Evolutionary conservation across 495 filamentous ascomycete species (phyloP).

Genomic region (Aspergillus indologenus): DNA sequence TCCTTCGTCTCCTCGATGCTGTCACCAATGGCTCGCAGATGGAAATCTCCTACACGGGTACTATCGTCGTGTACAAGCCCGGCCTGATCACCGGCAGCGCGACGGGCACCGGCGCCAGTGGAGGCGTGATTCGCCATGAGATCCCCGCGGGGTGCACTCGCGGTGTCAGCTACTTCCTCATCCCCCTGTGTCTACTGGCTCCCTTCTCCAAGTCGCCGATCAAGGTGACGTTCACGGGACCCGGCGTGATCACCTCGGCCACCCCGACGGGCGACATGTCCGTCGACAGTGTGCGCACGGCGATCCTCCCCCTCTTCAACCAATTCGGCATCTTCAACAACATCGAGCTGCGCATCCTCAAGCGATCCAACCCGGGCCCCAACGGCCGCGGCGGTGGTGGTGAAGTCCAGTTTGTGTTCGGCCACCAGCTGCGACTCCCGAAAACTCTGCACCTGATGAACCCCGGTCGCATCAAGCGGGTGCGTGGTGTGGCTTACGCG

Average conservation of each 20-base stretch:
- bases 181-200: constrained; percentile 84
- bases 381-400: constrained; percentile 79
- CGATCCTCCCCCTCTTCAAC: constrained; percentile 83
- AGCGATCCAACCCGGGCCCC: constrained; percentile 69
- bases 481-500: constrained; percentile 90
- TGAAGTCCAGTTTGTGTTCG: constrained; percentile 87
- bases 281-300: constrained; percentile 89
- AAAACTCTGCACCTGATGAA: constrained; percentile 90
- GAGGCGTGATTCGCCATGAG: constrained; percentile 73
- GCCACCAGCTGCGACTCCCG: constrained; percentile 83
- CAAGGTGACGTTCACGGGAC: constrained; percentile 82
- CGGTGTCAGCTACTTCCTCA: constrained; percentile 87
- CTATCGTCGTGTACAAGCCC: constrained; percentile 83
- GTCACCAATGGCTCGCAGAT: constrained; percentile 94
- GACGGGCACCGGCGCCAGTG: constrained; percentile 60
- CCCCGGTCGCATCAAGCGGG: constrained; percentile 78
- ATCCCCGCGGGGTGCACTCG: constrained; percentile 70
- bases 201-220: constrained; percentile 89
- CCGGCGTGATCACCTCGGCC: constrained; percentile 88
- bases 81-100: constrained; percentile 84
- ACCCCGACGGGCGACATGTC: constrained; percentile 79
- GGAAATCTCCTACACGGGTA: constrained; percentile 94
- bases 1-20: constrained; percentile 89
- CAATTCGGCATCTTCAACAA: constrained; percentile 84
- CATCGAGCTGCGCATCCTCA: constrained; percentile 81